Evolutionary conservation across 2,329 filamentous ascomycete genomes (phyloP).

Genomic region (Tolypocladium guangdongense): DNA sequence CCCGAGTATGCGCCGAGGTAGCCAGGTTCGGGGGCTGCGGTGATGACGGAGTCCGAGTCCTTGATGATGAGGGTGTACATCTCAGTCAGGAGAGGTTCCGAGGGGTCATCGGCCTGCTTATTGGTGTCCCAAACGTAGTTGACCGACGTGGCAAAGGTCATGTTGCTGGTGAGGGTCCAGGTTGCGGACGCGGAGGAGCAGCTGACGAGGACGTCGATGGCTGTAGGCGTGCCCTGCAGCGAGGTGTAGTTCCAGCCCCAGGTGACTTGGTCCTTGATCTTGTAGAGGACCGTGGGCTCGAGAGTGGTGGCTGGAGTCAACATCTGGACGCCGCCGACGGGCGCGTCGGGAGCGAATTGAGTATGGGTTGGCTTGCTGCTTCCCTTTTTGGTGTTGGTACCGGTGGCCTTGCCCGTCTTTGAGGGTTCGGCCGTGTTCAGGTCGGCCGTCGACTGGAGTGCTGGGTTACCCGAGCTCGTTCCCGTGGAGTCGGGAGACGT

Average conservation of each 20-base stretch:
- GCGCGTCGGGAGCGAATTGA: constrained; percentile 32
- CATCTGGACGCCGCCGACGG: constrained; percentile 42
- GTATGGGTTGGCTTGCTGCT: constrained; percentile 20
- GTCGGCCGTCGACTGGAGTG: constrained; percentile 17
- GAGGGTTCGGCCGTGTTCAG: constrained; percentile 28
- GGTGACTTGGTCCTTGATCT: constrained; percentile 48
- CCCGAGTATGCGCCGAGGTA: constrained; percentile 38
- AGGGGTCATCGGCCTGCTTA: constrained; percentile 32
- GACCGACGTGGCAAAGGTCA: constrained; percentile 42
- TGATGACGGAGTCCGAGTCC: constrained; percentile 42
- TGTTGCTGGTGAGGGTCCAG: constrained; percentile 53
- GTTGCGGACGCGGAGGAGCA: constrained; percentile 40
- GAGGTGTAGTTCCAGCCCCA: constrained; percentile 58
- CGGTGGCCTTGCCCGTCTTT: constrained; percentile 13
- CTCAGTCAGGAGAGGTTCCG: constrained; percentile 37
- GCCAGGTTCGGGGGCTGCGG: constrained; percentile 40
- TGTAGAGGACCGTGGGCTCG: constrained; percentile 40
- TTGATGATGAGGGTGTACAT: constrained; percentile 52
- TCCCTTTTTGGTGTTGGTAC: constrained; percentile 14
- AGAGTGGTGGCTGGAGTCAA: constrained; percentile 35
- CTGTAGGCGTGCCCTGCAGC: constrained; percentile 45
- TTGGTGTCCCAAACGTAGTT: constrained; percentile 49
- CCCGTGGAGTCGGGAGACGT: background rate
- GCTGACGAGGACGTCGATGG: constrained; percentile 47
- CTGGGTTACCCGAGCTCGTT: constrained; percentile 4